Percentiles rank a stretch among this genome's conserved stretches.
phyloP scores from a whole-genome alignment of 2,329 filamentous ascomycete genomes.

The Botrytis porri region DNA sequence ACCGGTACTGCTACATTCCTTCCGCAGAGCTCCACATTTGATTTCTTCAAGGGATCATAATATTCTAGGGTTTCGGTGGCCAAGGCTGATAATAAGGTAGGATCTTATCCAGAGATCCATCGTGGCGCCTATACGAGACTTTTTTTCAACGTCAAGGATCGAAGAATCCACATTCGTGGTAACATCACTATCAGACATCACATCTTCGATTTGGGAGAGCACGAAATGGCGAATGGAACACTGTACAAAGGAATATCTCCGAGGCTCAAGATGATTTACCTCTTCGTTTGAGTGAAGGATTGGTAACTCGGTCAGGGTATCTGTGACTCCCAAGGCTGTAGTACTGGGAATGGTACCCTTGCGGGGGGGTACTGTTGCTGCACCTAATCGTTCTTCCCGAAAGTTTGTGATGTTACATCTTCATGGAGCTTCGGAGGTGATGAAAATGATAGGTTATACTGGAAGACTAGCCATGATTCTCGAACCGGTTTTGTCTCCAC shows the following conservation, averaged over 20 bases:
- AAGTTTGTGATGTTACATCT: neutral
- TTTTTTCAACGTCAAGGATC: neutral
- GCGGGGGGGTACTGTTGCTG: neutral
- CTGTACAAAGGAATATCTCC: neutral
- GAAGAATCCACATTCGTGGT: neutral
- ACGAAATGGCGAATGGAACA: neutral
- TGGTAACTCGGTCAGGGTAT: neutral
- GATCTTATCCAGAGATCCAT: conserved; percentile 2
- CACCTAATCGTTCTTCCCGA: neutral
- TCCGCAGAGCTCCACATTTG: neutral
- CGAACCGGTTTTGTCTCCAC: neutral
- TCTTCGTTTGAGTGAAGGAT: neutral
- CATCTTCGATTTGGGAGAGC: neutral
- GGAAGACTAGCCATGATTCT: neutral
- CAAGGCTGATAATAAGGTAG: neutral
- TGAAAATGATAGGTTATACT: neutral
- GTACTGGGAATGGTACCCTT: neutral
- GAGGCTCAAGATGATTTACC: neutral
- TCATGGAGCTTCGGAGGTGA: neutral
- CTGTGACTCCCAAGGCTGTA: neutral
- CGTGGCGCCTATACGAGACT: neutral
- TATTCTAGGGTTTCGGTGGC: neutral
- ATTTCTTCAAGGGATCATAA: neutral
- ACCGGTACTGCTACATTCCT: neutral
- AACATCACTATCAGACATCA: neutral